These are phyloP conservation scores for Globisporangium okanoganense DNA, from an alignment of 352 stramenopile species.

Conservation along the genomic window DNA sequence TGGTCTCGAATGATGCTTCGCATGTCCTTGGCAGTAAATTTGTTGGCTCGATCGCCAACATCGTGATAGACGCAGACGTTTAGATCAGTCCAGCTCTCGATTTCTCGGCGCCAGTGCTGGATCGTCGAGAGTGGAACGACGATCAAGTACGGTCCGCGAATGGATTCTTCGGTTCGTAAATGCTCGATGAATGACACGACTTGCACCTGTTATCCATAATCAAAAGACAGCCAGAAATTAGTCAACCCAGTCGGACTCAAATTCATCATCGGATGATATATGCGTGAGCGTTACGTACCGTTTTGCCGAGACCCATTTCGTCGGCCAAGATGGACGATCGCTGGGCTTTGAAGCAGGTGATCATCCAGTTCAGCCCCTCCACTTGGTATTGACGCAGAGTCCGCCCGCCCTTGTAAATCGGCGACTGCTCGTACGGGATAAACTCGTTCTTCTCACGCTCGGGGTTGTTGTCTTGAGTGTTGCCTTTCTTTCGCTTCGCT, in stretches of 20 bases:
- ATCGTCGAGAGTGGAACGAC: slow-evolving; percentile 87
- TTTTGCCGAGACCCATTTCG: slow-evolving; percentile 94
- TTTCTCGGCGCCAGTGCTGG: slow-evolving; percentile 85
- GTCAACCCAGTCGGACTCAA: no score
- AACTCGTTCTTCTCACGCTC: slow-evolving; percentile 56
- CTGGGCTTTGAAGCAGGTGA: slow-evolving; percentile 84
- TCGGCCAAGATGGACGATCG: slow-evolving; percentile 88
- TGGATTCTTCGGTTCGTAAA: slow-evolving; percentile 75
- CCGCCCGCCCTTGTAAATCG: slow-evolving; percentile 82
- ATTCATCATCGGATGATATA: no score
- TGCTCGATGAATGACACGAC: slow-evolving; percentile 93
- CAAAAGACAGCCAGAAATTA: no score
- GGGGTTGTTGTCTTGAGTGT: slow-evolving; percentile 11
- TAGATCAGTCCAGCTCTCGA: slow-evolving; percentile 95
- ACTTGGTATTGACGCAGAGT: slow-evolving; percentile 84
- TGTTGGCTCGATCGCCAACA: slow-evolving; percentile 71
- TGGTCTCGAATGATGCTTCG: slow-evolving; percentile 79
- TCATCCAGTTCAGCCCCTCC: slow-evolving; percentile 89
- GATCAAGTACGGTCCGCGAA: slow-evolving; percentile 81
- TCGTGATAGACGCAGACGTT: slow-evolving; percentile 99
- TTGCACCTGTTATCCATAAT: slow-evolving; percentile 48
- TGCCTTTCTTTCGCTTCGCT: slow-evolving; percentile 21
- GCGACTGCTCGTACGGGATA: slow-evolving; percentile 86
- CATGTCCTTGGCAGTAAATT: slow-evolving; percentile 88
- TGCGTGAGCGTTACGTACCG: slow-evolving; percentile 21